Percentiles rank a stretch among this genome's conserved stretches.
These are phyloP conservation scores for Kodamaea arcana DNA, from an alignment of 1,139 yeast species.

Conservation along the genomic window DNA sequence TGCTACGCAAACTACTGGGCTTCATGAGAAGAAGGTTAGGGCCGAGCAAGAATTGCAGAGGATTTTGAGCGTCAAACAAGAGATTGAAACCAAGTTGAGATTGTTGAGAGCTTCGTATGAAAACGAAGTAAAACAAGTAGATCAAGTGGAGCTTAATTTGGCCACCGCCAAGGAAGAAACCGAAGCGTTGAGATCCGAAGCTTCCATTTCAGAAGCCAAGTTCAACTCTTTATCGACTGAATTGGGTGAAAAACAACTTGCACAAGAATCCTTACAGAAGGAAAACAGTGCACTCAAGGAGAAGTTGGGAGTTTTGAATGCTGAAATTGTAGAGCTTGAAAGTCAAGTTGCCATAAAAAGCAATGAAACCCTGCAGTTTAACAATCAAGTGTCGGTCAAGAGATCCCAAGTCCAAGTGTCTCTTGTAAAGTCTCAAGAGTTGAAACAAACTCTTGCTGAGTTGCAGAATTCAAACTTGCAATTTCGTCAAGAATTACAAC, in stretches of 20 bases:
- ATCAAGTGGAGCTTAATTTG: conserved; percentile 61
- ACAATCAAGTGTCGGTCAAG: conserved; percentile 61
- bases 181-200: conserved; percentile 68
- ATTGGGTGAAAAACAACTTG: conserved; percentile 56
- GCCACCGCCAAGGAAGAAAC: conserved; percentile 62
- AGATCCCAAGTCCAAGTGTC: conserved; percentile 65
- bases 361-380: conserved; percentile 54
- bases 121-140: conserved; percentile 71
- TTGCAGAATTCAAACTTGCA: conserved; percentile 21
- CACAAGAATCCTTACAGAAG: conserved; percentile 62
- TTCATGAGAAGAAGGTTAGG: conserved; percentile 65
- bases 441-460: conserved; percentile 28
- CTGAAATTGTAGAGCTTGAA: conserved; percentile 59
- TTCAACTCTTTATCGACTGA: conserved; percentile 68
- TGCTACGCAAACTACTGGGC: conserved; percentile 65
- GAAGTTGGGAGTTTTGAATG: conserved; percentile 60
- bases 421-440: conserved; percentile 51
- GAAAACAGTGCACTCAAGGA: conserved; percentile 65
- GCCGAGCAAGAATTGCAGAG: conserved; percentile 74
- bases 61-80: conserved; percentile 61
- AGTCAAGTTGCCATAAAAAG: conserved; percentile 50
- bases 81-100: conserved; percentile 66
- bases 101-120: conserved; percentile 71
- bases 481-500: conserved; percentile 23
- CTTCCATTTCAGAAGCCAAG: conserved; percentile 78